Percentiles rank a stretch among this genome's conserved stretches.
Conservation (phyloP, 2,329 filamentous ascomycete genomes). For the Colletotrichum melonis region DNA sequence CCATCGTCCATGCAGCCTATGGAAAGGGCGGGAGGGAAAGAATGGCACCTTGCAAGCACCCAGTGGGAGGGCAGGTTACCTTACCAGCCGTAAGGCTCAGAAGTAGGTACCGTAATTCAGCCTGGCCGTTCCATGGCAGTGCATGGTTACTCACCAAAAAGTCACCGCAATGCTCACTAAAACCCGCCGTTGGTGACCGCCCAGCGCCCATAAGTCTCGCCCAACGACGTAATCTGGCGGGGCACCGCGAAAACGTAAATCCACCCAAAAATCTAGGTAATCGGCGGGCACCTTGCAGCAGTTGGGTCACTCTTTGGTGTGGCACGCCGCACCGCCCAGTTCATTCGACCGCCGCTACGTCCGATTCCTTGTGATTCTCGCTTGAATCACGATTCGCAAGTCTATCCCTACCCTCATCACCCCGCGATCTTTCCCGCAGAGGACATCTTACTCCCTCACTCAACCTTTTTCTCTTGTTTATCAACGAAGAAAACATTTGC, state of each 20-base stretch:
- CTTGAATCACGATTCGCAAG: slow-evolving; percentile 9
- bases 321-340: background rate
- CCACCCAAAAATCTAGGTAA: slow-evolving; percentile 10
- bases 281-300: background rate
- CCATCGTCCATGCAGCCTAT: background rate
- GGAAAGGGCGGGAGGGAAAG: background rate
- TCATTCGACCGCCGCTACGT: background rate
- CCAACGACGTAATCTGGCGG: slow-evolving; percentile 39
- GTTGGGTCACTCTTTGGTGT: too few species aligned
- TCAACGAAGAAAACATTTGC: background rate
- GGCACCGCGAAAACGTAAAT: slow-evolving; percentile 38
- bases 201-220: background rate
- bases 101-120: background rate
- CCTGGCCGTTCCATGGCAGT: background rate
- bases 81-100: slow-evolving; percentile 7
- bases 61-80: too few species aligned
- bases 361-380: slow-evolving; percentile 13
- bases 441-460: background rate
- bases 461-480: background rate
- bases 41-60: background rate
- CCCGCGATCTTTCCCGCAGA: slow-evolving; percentile 3
- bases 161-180: background rate
- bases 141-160: too few species aligned
- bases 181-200: background rate
- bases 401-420: slow-evolving; percentile 3